Base-by-base conservation (phyloP, 169 alveolate species). In the Plasmodium knowlesi region DNA sequence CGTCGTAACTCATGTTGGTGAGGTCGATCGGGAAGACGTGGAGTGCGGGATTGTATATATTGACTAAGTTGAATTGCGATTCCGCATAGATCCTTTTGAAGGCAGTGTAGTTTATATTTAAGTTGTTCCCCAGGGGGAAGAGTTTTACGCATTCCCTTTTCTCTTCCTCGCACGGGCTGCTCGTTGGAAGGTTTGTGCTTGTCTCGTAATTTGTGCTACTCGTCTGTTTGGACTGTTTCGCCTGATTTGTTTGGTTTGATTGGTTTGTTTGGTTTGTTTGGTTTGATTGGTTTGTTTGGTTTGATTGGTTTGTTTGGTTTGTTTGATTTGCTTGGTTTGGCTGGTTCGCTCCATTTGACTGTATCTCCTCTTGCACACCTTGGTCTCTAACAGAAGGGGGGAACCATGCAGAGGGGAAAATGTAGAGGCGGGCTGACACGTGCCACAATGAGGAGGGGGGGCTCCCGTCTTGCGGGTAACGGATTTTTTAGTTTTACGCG, bases 1-100 rank as follows among this genome's bases (percentile, higher is more conserved):
- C 95, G 22, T 96, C 97, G 83, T 96, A 96, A 22, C 95, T 95
- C 97, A 96, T 92, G 83, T 96, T 96, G n/a, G 97, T 89, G 41
- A 96, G 57, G 81, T 96, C 97, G 9, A 96, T 84, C 9, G 97
- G 97, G 89, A 96, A 96, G 71, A 96, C 92, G 41, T 95, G 84
- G 16, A 96, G 80, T 5, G 97, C 95, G 54, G 97, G 97, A 61
- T 96, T 96, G 85, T 89, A 96, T 19, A 94, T 94, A 32, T 95
- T 95, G 30, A 95, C 93, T 86, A 95, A 41, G 73, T 88, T 88
- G 82, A 61, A 88, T 34, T 54, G 88, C 2, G 94, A 88, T 12
- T 88, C 94, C 43, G 80, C 94, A 79, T 88, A 79, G 50, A 88
- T 34, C 9, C 32, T 88, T 37, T 81, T 79, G 82, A 88, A 79